Percentiles rank a stretch among this genome's conserved stretches.
These are phyloP conservation scores for Solanum aculeatissimum DNA, from an alignment of 305 asterid species.

Conservation along the genomic window DNA sequence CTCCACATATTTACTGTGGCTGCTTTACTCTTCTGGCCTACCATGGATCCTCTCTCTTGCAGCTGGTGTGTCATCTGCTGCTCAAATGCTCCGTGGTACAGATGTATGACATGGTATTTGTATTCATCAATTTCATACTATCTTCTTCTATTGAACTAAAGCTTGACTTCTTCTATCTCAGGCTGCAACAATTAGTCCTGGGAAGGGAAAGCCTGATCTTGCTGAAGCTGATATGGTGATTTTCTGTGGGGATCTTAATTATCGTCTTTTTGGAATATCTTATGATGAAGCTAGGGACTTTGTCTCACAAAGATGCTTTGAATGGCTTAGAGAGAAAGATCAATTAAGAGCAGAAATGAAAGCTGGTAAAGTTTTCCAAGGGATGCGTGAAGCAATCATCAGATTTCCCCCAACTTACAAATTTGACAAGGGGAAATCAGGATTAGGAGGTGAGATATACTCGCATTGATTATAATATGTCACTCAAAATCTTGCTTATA, in stretches of 20 bases:
- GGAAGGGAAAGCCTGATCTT: constrained; percentile 73
- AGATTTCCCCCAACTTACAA: constrained; percentile 94
- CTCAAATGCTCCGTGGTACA: constrained; percentile 63
- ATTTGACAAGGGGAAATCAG: constrained; percentile 89
- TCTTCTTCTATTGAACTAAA: neutral
- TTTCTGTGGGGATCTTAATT: constrained; percentile 77
- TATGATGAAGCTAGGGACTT: constrained; percentile 95
- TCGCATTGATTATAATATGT: neutral
- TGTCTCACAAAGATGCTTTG: constrained; percentile 91
- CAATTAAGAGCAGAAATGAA: constrained; percentile 86
- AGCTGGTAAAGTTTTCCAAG: constrained; percentile 87
- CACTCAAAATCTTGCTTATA: neutral
- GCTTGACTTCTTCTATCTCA: constrained; percentile 11
- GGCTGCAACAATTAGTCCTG: constrained; percentile 35
- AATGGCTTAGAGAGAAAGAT: constrained; percentile 93
- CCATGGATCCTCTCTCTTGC: constrained; percentile 68
- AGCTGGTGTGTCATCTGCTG: constrained; percentile 81
- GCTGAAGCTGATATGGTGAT: constrained; percentile 87
- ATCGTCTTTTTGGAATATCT: constrained; percentile 88
- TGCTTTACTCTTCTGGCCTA: constrained; percentile 64
- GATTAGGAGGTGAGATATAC: constrained; percentile 65
- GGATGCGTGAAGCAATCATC: constrained; percentile 88
- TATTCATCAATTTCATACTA: neutral
- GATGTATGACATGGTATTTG: constrained; percentile 34
- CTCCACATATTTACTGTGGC: constrained; percentile 56